A percentile compares a stretch with the other conserved stretches of the same genome.
These are phyloP conservation scores for Tylopilus subfusipes DNA, from an alignment of 768 basidiomycete genomes.

Conservation along the genomic window DNA sequence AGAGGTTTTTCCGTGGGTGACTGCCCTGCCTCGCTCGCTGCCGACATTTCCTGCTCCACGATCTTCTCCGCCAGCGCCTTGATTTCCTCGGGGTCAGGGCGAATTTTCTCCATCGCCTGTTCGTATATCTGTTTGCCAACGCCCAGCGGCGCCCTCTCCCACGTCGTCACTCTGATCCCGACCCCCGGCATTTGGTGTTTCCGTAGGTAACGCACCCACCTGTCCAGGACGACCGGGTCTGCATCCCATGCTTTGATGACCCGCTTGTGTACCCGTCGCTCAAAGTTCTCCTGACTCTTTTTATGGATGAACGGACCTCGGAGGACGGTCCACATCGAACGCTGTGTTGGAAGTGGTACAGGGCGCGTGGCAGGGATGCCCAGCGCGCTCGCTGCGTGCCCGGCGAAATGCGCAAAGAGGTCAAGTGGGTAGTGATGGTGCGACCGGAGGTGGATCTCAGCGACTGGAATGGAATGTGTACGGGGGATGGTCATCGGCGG, in stretches of 20 bases:
- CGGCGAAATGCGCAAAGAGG: constrained; percentile 79
- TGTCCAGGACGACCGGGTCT: constrained; percentile 68
- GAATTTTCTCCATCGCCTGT: constrained; percentile 34
- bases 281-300: constrained; percentile 94
- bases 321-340: constrained; percentile 80
- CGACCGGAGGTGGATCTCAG: constrained; percentile 78
- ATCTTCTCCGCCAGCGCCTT: constrained; percentile 42
- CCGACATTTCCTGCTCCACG: constrained; percentile 29
- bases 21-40: constrained; percentile 5
- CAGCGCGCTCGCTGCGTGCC: constrained; percentile 81
- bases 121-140: constrained; percentile 41
- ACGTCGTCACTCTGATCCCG: constrained; percentile 76
- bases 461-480: constrained; percentile 72
- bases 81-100: constrained; percentile 33
- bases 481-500: constrained; percentile 54
- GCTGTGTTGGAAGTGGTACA: constrained; percentile 65
- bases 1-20: background rate
- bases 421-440: constrained; percentile 64
- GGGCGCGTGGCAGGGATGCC: constrained; percentile 73
- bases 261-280: constrained; percentile 77
- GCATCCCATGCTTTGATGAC: constrained; percentile 91
- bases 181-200: constrained; percentile 80
- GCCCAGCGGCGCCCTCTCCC: constrained; percentile 63
- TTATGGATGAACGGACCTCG: constrained; percentile 89
- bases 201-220: constrained; percentile 77